Percentiles rank a stretch among this genome's conserved stretches.
These are phyloP conservation scores for Colletotrichum tamarilloi DNA, from an alignment of 2,329 filamentous ascomycete genomes.

Conservation along the genomic window DNA sequence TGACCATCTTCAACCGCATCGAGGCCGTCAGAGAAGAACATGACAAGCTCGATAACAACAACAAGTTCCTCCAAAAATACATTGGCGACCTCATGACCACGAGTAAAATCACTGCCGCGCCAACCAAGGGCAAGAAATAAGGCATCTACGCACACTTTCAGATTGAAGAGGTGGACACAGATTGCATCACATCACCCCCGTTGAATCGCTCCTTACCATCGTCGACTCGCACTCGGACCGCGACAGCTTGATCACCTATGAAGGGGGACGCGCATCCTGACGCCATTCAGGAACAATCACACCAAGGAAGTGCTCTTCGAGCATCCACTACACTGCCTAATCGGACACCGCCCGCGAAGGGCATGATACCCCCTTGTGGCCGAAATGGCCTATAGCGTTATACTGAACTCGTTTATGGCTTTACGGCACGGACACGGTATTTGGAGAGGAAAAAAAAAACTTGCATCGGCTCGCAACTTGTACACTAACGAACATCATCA, in stretches of 20 bases:
- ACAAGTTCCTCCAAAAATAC: slow-evolving; percentile 97
- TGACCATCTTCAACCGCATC: slow-evolving; percentile 91
- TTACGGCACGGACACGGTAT: slow-evolving; percentile 31
- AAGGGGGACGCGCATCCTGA: neutral
- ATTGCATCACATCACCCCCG: neutral
- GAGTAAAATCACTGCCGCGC: slow-evolving; percentile 75
- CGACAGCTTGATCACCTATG: neutral
- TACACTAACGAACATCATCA: slow-evolving; percentile 34
- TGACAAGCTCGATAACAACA: slow-evolving; percentile 95
- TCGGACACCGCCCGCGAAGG: slow-evolving; percentile 32
- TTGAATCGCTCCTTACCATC: too few relatives aligned
- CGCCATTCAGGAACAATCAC: neutral
- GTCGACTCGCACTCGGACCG: neutral
- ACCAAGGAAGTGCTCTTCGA: slow-evolving; percentile 3
- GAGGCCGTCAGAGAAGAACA: slow-evolving; percentile 95
- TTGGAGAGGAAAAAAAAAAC: slow-evolving; percentile 32
- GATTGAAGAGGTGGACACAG: neutral
- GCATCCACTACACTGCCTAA: slow-evolving; percentile 28
- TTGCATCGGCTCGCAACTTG: slow-evolving; percentile 34
- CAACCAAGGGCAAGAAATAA: slow-evolving; percentile 66
- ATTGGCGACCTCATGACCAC: slow-evolving; percentile 95
- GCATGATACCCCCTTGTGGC: slow-evolving; percentile 35
- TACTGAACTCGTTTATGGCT: slow-evolving; percentile 32
- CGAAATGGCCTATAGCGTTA: slow-evolving; percentile 33
- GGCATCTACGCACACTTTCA: too few relatives aligned